Percentiles rank a stretch among this genome's conserved stretches.
Conservation (phyloP, 2,329 filamentous ascomycete genomes). For the Eutypella sp. region DNA sequence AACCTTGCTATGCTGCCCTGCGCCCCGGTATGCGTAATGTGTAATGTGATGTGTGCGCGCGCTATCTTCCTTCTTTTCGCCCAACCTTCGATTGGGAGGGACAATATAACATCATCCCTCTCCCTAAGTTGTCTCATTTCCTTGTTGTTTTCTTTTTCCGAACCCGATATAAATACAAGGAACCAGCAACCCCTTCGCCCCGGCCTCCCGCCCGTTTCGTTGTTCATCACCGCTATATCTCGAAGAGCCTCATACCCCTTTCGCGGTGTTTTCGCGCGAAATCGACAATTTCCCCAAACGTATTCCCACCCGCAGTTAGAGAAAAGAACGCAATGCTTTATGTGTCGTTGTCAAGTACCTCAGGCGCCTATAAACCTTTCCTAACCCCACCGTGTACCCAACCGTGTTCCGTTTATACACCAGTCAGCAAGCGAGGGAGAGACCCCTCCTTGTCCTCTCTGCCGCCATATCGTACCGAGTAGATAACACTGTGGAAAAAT, state of each 20-base stretch:
- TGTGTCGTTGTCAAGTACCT: background rate
- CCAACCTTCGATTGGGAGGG: no score
- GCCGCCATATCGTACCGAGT: slow-evolving; percentile 6
- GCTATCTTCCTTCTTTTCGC: no score
- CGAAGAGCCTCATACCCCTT: background rate
- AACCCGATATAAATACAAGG: no score
- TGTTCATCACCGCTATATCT: no score
- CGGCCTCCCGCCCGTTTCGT: no score
- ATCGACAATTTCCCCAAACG: background rate
- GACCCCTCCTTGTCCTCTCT: background rate
- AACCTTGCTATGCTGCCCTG: no score
- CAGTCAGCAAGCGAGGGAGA: background rate
- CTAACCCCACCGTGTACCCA: background rate
- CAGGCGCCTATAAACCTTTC: background rate
- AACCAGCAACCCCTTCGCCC: no score
- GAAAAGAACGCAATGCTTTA: background rate
- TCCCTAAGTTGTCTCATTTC: no score
- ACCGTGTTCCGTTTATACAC: background rate
- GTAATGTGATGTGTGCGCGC: no score
- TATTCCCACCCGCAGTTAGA: background rate
- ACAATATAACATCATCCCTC: no score
- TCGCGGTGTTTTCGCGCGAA: background rate
- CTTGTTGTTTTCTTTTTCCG: no score
- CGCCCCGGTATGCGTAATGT: no score
- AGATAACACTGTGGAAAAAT: slow-evolving; percentile 10